Evolutionary conservation across 306 rosid genomes (phyloP).

Genomic region (Lathyrus tuberosus): DNA sequence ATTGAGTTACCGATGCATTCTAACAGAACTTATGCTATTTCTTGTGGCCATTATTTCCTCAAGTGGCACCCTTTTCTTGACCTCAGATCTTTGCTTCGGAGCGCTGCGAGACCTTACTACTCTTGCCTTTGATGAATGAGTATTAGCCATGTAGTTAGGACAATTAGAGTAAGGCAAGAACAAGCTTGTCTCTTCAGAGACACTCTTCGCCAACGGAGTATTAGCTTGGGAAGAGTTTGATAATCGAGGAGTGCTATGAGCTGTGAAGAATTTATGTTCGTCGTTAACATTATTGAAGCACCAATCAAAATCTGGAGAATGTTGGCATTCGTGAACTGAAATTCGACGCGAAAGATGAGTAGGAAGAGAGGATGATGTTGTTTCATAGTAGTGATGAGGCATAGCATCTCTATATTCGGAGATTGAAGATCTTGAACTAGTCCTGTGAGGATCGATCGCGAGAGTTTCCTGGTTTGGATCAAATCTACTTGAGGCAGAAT

Average conservation of each 20-base stretch:
- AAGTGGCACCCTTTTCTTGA: conserved; percentile 59
- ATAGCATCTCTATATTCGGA: conserved; percentile 66
- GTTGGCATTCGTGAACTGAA: conserved; percentile 43
- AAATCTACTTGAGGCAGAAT: conserved; percentile 37
- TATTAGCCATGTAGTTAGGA: conserved; percentile 84
- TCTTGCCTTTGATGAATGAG: conserved; percentile 76
- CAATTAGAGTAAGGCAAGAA: conserved; percentile 48
- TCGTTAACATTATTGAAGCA: conserved; percentile 43
- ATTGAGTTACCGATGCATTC: conserved; percentile 54
- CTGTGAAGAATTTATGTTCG: conserved; percentile 57
- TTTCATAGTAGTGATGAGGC: conserved; percentile 46
- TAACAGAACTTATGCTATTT: conserved; percentile 66
- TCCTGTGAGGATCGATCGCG: conserved; percentile 8
- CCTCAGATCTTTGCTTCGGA: conserved; percentile 83
- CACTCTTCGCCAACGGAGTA: conserved; percentile 65
- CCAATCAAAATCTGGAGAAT: conserved; percentile 63
- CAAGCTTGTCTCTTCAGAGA: conserved; percentile 49
- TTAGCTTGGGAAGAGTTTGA: conserved; percentile 43
- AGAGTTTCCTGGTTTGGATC: not conserved
- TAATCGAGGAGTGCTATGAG: conserved; percentile 79
- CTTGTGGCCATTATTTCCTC: conserved; percentile 71
- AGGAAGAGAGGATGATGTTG: conserved; percentile 39
- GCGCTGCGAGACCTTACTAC: conserved; percentile 77
- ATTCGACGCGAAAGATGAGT: conserved; percentile 19
- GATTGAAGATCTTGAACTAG: conserved; percentile 56